These are phyloP conservation scores for Porpolomopsis calyptriformis DNA, from an alignment of 768 basidiomycete species.

Conservation along the genomic window DNA sequence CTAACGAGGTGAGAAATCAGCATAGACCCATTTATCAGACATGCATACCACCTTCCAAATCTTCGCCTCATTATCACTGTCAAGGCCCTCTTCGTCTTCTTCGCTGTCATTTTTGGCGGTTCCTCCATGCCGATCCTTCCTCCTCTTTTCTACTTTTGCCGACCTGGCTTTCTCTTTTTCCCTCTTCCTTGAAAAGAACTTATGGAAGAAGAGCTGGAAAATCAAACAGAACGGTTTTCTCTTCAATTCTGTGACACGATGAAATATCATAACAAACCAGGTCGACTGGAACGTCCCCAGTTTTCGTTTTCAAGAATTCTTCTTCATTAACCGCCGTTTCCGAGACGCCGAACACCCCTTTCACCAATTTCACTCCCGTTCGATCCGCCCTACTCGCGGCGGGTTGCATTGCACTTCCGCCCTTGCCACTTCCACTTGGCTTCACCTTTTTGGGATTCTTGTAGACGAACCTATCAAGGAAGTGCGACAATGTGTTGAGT, in stretches of 20 bases:
- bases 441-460: constrained; percentile 70
- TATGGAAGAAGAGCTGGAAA: constrained; percentile 80
- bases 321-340: constrained; percentile 59
- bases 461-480: constrained; percentile 95
- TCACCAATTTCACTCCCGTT: constrained; percentile 59
- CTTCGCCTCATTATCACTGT: constrained; percentile 51
- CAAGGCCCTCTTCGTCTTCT: constrained; percentile 31
- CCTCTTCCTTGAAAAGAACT: constrained; percentile 70
- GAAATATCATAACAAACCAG: constrained; percentile 41
- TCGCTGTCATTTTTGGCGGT: constrained; percentile 35
- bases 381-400: constrained; percentile 55
- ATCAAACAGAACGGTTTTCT: constrained; percentile 2
- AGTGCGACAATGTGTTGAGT: constrained; percentile 86
- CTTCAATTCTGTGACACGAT: background rate
- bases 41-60: constrained; percentile 71
- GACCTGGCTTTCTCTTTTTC: constrained; percentile 40
- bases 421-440: constrained; percentile 37
- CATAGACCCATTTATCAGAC: background rate
- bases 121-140: constrained; percentile 25
- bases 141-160: constrained; percentile 26
- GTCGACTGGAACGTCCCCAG: constrained; percentile 73
- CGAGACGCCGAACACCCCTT: constrained; percentile 40
- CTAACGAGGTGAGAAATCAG: constrained; percentile 28
- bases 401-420: constrained; percentile 95
- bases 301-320: constrained; percentile 58